Conservation (phyloP, 139 green algal genomes). For the Parachlorella kessleri region DNA sequence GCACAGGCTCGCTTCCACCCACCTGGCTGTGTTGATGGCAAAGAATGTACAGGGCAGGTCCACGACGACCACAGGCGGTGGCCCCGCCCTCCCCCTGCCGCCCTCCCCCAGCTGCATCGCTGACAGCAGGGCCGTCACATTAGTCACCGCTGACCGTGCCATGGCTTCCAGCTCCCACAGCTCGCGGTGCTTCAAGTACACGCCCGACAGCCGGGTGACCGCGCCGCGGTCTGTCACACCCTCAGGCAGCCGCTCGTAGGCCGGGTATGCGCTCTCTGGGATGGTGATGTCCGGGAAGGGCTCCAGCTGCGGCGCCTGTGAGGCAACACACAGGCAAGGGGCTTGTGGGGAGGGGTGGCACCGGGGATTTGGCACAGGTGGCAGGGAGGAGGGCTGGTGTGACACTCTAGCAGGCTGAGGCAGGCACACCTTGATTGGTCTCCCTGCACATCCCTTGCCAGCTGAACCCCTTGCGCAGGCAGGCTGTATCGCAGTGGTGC, state of each 20-base stretch:
- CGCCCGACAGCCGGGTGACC: background rate
- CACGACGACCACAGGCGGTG: slow-evolving; percentile 50
- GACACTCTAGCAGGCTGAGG: too few species aligned
- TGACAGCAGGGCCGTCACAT: background rate
- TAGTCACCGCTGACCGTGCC: background rate
- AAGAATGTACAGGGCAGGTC: slow-evolving; percentile 73
- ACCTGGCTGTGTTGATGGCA: slow-evolving; percentile 32
- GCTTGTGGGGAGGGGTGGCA: too few species aligned
- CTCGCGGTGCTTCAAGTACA: slow-evolving; percentile 14
- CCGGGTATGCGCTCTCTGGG: slow-evolving; percentile 1
- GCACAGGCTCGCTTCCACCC: too few species aligned
- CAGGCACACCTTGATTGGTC: too few species aligned
- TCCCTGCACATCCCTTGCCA: too few species aligned
- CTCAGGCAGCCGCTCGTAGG: background rate
- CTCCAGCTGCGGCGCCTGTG: slow-evolving; percentile 24
- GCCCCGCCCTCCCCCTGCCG: background rate
- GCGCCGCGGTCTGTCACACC: background rate
- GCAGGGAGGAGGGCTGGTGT: too few species aligned
- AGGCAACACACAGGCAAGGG: too few species aligned
- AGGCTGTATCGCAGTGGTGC: too few species aligned
- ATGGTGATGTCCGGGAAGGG: slow-evolving; percentile 18
- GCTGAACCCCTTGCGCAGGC: too few species aligned
- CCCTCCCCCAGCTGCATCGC: background rate
- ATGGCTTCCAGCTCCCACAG: slow-evolving; percentile 8
- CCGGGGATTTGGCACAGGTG: too few species aligned